phyloP scores from a whole-genome alignment of 2,329 filamentous ascomycete genomes.

The Myrmaecium sp. region DNA sequence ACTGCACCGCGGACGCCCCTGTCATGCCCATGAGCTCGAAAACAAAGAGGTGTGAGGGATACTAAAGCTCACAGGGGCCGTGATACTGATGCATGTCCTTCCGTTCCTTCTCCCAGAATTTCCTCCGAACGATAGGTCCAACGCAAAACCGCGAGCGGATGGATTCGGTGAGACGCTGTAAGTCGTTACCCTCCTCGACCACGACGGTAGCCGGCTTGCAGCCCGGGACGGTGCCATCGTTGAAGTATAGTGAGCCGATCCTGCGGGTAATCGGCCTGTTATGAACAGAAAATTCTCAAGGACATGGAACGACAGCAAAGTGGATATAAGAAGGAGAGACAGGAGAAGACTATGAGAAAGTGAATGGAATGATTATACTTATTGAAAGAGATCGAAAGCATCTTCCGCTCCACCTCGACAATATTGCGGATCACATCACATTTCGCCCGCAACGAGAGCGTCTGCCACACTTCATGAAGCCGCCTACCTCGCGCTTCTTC shows the following conservation, averaged over 20 bases:
- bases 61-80: slow-evolving; percentile 10
- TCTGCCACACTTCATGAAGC: slow-evolving; percentile 10
- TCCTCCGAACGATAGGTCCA: slow-evolving; percentile 10
- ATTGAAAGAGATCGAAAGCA: slow-evolving; percentile 3
- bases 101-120: slow-evolving; percentile 11
- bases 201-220: too few species aligned
- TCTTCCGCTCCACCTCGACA: slow-evolving; percentile 3
- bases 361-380: slow-evolving; percentile 1
- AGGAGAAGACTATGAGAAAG: background rate
- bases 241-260: too few species aligned
- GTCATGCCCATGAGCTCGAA: slow-evolving; percentile 4
- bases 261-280: too few species aligned
- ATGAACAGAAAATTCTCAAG: background rate
- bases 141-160: slow-evolving; percentile 10
- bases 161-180: too few species aligned
- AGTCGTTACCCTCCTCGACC: too few species aligned
- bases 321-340: background rate
- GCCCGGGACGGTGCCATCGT: too few species aligned
- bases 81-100: slow-evolving; percentile 9
- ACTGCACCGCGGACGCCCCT: slow-evolving; percentile 11
- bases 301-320: slow-evolving; percentile 1
- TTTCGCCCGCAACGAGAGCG: slow-evolving; percentile 9
- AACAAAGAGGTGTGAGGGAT: slow-evolving; percentile 1
- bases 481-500: slow-evolving; percentile 13
- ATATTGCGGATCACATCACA: slow-evolving; percentile 8